Percentiles rank a stretch among this genome's conserved stretches.
Conservation (phyloP, 2,329 filamentous ascomycete genomes). For the Cladosporium sp. region DNA sequence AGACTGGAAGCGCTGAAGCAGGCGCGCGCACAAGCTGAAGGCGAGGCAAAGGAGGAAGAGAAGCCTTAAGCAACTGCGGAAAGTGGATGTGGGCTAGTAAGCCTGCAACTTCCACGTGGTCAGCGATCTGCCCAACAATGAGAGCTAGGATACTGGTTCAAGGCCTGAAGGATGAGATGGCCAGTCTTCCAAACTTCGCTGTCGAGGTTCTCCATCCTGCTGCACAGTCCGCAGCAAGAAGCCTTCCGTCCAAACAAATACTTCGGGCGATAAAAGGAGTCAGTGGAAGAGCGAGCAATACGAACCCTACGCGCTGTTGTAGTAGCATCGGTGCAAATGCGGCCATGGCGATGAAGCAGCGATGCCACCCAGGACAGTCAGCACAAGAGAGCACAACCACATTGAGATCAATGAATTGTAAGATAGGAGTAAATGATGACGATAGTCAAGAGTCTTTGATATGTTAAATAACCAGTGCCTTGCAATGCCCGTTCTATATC, state of each 20-base stretch:
- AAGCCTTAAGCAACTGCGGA: not conserved
- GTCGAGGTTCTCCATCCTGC: too few relatives aligned
- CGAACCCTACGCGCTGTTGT: too few relatives aligned
- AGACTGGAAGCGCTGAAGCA: constrained; percentile 54
- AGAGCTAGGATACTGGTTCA: not conserved
- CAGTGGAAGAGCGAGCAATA: too few relatives aligned
- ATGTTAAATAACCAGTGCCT: not conserved
- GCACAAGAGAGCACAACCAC: too few relatives aligned
- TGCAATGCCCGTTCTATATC: not conserved
- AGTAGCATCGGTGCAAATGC: too few relatives aligned
- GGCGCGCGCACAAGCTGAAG: constrained; percentile 24
- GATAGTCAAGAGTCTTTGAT: not conserved
- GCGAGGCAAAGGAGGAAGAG: not conserved
- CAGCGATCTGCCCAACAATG: not conserved
- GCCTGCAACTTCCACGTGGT: not conserved
- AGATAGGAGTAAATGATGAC: too few relatives aligned
- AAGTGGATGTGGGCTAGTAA: not conserved
- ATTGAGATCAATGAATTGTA: too few relatives aligned
- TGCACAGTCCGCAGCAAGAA: not conserved
- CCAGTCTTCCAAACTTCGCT: too few relatives aligned
- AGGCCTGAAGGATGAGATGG: not conserved
- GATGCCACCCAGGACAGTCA: too few relatives aligned
- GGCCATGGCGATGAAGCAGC: too few relatives aligned
- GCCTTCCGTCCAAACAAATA: too few relatives aligned
- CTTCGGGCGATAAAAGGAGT: too few relatives aligned